A percentile compares a stretch with the other conserved stretches of the same genome.
phyloP scores from a whole-genome alignment of 768 basidiomycete genomes.

The Boletus rufocinnamomeus region DNA sequence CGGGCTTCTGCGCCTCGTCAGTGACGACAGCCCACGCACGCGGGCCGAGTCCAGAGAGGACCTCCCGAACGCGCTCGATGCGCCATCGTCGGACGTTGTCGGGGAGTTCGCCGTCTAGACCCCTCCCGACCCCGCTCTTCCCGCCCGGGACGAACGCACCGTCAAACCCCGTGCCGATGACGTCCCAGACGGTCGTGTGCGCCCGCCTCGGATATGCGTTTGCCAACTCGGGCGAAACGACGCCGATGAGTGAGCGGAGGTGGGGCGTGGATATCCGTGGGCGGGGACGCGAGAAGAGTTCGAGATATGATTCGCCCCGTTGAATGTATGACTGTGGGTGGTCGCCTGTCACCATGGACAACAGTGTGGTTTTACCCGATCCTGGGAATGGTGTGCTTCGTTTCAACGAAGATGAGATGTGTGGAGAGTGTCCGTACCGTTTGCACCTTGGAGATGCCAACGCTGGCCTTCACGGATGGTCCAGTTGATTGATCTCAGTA shows the following conservation, averaged over 20 bases:
- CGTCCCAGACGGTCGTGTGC: conserved; percentile 72
- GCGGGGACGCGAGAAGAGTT: conserved; percentile 65
- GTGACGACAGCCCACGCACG: conserved; percentile 42
- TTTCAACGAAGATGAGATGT: background rate
- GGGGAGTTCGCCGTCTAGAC: conserved; percentile 39
- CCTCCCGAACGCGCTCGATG: conserved; percentile 47
- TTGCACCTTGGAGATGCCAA: conserved; percentile 89
- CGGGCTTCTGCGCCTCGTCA: background rate
- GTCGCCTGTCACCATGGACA: conserved; percentile 88
- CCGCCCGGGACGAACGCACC: conserved; percentile 70
- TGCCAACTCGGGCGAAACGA: conserved; percentile 86
- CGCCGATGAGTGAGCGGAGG: conserved; percentile 69
- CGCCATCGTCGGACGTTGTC: conserved; percentile 42
- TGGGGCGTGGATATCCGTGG: conserved; percentile 64
- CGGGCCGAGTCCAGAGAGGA: conserved; percentile 69
- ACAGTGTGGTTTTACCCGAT: conserved; percentile 92
- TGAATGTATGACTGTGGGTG: conserved; percentile 95
- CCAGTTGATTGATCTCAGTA: conserved; percentile 81
- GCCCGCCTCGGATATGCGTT: conserved; percentile 84
- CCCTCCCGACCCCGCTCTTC: conserved; percentile 47
- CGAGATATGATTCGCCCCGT: conserved; percentile 42
- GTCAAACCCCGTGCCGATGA: conserved; percentile 85
- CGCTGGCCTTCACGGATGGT: conserved; percentile 76
- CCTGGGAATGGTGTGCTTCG: conserved; percentile 43
- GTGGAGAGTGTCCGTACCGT: conserved; percentile 52